A percentile compares a stretch with the other conserved stretches of the same genome.
These are phyloP conservation scores for Fraxinus nigra DNA, from an alignment of 305 asterid species.

Conservation along the genomic window DNA sequence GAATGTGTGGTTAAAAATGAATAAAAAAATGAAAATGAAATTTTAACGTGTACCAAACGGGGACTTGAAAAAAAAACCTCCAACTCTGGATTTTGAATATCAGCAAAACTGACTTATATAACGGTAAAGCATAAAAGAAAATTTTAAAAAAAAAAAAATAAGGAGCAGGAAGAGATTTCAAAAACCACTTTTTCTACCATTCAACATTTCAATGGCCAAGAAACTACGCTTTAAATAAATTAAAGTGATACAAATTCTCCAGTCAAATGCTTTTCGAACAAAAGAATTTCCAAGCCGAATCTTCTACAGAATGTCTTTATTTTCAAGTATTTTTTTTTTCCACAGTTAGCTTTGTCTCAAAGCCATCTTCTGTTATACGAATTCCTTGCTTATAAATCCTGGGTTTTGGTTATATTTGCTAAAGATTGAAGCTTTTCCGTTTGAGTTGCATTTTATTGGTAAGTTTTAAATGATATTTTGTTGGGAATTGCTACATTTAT, in stretches of 20 bases:
- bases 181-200: conserved; percentile 18
- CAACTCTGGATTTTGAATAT: not conserved
- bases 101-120: not conserved
- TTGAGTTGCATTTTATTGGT: not conserved
- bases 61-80: too few species aligned
- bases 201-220: not conserved
- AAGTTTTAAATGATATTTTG: not conserved
- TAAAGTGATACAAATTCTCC: conserved; percentile 10
- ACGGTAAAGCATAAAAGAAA: conserved; percentile 15
- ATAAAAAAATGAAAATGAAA: not conserved
- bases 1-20: not conserved
- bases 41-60: too few species aligned
- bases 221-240: conserved; percentile 21
- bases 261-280: conserved; percentile 17
- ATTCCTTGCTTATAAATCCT: conserved; percentile 18
- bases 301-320: conserved; percentile 16
- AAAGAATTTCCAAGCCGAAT: conserved; percentile 21
- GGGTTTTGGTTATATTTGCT: conserved; percentile 20
- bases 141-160: too few species aligned
- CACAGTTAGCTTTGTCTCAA: conserved; percentile 27
- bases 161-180: conserved; percentile 13
- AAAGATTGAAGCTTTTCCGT: conserved; percentile 7
- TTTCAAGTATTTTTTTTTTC: conserved; percentile 4
- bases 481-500: not conserved
- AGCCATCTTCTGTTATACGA: conserved; percentile 28